phyloP scores from a whole-genome alignment of 1,284 basidiomycete species.

The Sutorius eximius region DNA sequence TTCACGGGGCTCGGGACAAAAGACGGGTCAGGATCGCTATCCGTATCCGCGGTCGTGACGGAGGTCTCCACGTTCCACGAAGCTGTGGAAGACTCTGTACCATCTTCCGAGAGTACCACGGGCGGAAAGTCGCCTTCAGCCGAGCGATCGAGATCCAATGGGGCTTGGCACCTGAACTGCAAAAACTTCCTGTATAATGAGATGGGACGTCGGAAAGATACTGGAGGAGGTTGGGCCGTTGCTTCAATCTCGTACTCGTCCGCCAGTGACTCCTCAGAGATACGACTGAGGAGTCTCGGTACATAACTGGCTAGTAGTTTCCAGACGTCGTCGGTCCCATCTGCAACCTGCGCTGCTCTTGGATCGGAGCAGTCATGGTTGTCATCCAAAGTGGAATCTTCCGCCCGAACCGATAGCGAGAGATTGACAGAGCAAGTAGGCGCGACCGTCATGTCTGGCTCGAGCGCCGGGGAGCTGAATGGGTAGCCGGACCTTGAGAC shows the following conservation, averaged over 20 bases:
- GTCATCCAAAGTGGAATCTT: background rate
- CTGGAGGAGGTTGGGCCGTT: background rate
- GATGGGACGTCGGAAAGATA: conserved; percentile 3
- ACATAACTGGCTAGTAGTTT: conserved; percentile 1
- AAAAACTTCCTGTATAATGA: background rate
- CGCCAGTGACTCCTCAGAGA: conserved; percentile 9
- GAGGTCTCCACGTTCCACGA: background rate
- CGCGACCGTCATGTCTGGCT: background rate
- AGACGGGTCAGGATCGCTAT: background rate
- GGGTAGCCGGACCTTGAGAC: background rate
- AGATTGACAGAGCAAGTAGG: background rate
- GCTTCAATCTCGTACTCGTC: conserved; percentile 1
- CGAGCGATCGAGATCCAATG: background rate
- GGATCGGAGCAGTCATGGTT: background rate
- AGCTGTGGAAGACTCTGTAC: background rate
- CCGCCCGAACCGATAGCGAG: background rate
- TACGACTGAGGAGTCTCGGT: conserved; percentile 4
- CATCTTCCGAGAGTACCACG: background rate
- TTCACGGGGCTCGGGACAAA: background rate
- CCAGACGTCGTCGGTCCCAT: background rate
- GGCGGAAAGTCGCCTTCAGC: background rate
- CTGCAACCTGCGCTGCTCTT: background rate
- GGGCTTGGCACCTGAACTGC: background rate
- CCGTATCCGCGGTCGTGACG: too few relatives aligned
- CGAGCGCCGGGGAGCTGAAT: background rate